A percentile compares a stretch with the other conserved stretches of the same genome.
Conservation (phyloP, 306 rosid species). For the Clitoria ternatea region DNA sequence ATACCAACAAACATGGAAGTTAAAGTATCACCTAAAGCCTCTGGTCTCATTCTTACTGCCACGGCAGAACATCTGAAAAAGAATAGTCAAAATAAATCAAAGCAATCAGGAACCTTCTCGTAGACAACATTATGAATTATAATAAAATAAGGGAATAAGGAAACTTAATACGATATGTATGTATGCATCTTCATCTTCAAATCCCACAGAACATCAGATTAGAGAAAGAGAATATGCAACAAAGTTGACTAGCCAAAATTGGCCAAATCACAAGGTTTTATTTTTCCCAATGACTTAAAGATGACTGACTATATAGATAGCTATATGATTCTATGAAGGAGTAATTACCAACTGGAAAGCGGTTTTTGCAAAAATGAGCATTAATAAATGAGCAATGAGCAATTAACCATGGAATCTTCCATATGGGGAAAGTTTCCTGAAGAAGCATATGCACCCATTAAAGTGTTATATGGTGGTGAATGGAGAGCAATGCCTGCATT, state of each 20-base stretch:
- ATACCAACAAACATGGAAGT: background rate
- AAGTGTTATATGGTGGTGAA: background rate
- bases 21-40: constrained; percentile 79
- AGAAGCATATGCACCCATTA: background rate
- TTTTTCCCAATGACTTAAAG: background rate
- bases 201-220: background rate
- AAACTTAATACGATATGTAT: background rate
- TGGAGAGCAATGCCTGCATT: background rate
- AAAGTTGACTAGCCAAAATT: too few relatives aligned
- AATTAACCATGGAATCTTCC: background rate
- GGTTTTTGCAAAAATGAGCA: background rate
- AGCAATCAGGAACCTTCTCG: constrained; percentile 20
- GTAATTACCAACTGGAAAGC: background rate
- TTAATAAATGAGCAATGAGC: background rate
- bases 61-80: constrained; percentile 86
- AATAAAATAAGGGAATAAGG: background rate
- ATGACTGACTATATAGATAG: background rate
- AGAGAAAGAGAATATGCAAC: background rate
- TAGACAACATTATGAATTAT: background rate
- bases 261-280: background rate
- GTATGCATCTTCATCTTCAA: background rate
- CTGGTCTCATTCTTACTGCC: constrained; percentile 88
- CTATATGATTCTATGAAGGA: background rate
- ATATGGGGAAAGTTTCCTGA: background rate
- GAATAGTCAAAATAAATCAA: constrained; percentile 20